Conservation (phyloP, 2,329 filamentous ascomycete genomes). For the Ilyonectria robusta region DNA sequence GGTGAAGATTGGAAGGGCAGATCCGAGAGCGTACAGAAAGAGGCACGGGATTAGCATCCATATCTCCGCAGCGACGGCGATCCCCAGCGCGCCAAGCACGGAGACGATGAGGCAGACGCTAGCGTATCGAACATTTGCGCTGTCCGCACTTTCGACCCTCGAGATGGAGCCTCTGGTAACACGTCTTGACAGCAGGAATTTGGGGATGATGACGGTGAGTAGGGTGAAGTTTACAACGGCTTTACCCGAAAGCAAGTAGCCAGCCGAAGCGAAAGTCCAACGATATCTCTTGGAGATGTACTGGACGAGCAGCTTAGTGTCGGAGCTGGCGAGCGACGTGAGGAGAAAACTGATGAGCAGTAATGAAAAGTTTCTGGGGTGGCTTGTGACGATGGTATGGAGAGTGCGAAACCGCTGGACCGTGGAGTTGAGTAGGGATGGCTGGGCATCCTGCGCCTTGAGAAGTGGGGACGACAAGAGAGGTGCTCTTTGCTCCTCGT, state of each 20-base stretch:
- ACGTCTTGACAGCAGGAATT: constrained; percentile 47
- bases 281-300: constrained; percentile 65
- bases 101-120: constrained; percentile 41
- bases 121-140: constrained; percentile 36
- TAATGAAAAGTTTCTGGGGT: constrained; percentile 59
- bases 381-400: constrained; percentile 51
- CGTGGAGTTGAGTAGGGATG: constrained; percentile 35
- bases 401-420: constrained; percentile 47
- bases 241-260: constrained; percentile 64
- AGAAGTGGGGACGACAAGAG: constrained; percentile 57
- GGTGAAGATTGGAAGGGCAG: constrained; percentile 65
- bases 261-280: constrained; percentile 63
- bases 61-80: constrained; percentile 56
- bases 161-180: background rate
- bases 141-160: constrained; percentile 25
- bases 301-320: constrained; percentile 65
- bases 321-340: constrained; percentile 64
- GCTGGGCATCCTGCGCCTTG: constrained; percentile 51
- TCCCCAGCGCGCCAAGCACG: constrained; percentile 58
- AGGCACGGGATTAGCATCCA: constrained; percentile 60
- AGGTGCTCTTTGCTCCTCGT: constrained; percentile 54
- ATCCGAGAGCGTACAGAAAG: constrained; percentile 63
- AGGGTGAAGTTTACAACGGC: constrained; percentile 64
- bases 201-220: constrained; percentile 59
- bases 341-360: constrained; percentile 62